Percentiles rank a stretch among this genome's conserved stretches.
Evolutionary conservation across 106 monocot species (phyloP).

Genomic region (Dendrobium chrysotoxum): DNA sequence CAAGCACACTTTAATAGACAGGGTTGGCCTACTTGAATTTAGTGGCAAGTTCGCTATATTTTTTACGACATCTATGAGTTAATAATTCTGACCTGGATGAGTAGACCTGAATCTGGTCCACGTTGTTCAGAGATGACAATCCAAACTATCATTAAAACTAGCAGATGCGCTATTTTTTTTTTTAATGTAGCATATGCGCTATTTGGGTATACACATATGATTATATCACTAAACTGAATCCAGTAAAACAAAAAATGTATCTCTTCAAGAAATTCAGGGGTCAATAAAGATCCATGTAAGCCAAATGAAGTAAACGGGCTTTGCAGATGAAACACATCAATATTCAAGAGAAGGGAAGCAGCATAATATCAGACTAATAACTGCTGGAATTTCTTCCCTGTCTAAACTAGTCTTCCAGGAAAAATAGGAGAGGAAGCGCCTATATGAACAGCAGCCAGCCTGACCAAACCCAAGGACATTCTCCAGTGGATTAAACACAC

Average conservation of each 20-base stretch:
- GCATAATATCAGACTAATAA: no score
- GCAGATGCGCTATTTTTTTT: no score
- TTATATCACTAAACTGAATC: neutral
- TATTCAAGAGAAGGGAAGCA: neutral
- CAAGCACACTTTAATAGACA: no score
- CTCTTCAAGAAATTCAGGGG: neutral
- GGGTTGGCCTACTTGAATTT: no score
- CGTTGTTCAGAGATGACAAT: no score
- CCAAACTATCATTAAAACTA: no score
- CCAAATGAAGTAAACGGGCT: neutral
- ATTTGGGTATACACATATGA: neutral
- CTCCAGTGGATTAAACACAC: constrained; percentile 1
- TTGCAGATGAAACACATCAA: neutral
- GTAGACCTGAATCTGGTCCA: no score
- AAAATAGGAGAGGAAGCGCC: neutral
- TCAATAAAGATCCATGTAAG: neutral
- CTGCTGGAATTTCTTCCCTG: no score
- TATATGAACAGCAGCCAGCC: neutral
- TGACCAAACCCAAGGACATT: neutral
- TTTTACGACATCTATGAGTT: no score
- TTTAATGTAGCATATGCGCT: no score
- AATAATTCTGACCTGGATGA: no score
- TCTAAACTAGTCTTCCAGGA: neutral
- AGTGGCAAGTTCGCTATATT: no score
- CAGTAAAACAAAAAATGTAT: neutral